Conservation (phyloP, 331 rosid species). For the Pyracantha coccinea region DNA sequence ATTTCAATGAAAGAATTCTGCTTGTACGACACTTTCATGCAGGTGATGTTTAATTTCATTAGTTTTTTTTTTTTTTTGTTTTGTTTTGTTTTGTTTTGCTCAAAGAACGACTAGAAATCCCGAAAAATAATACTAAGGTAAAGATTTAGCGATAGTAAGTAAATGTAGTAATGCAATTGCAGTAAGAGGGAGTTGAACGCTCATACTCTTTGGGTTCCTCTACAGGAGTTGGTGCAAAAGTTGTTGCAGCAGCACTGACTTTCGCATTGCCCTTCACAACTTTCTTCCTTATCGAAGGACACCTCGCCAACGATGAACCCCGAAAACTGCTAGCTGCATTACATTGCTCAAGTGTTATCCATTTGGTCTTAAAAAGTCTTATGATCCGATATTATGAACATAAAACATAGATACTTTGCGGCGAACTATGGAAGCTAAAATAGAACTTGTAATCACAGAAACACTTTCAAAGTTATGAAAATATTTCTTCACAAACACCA, state of each 20-base stretch:
- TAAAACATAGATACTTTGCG: neutral
- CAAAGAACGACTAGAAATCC: neutral
- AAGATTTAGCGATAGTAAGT: neutral
- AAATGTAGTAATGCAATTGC: neutral
- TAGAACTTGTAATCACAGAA: neutral
- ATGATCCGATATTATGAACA: neutral
- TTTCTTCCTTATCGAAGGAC: conserved; percentile 26
- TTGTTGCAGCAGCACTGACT: conserved; percentile 48
- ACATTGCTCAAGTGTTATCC: neutral
- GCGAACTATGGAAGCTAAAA: neutral
- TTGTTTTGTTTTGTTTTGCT: too few relatives aligned
- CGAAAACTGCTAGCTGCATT: conserved; percentile 50
- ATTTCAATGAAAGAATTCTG: too few relatives aligned
- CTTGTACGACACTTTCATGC: too few relatives aligned
- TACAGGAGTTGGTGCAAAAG: conserved; percentile 36
- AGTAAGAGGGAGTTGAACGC: conserved; percentile 2
- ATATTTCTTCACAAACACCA: neutral
- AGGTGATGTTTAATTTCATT: neutral
- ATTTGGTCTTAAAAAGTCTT: neutral
- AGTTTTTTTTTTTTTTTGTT: too few relatives aligned
- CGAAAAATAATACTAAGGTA: neutral
- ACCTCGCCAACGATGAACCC: conserved; percentile 37
- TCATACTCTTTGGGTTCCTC: conserved; percentile 66
- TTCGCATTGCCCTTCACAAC: conserved; percentile 29
- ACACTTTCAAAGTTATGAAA: too few relatives aligned